Evolutionary conservation across 768 basidiomycete species (phyloP).

Genomic region (Podaxis carcinomalis): DNA sequence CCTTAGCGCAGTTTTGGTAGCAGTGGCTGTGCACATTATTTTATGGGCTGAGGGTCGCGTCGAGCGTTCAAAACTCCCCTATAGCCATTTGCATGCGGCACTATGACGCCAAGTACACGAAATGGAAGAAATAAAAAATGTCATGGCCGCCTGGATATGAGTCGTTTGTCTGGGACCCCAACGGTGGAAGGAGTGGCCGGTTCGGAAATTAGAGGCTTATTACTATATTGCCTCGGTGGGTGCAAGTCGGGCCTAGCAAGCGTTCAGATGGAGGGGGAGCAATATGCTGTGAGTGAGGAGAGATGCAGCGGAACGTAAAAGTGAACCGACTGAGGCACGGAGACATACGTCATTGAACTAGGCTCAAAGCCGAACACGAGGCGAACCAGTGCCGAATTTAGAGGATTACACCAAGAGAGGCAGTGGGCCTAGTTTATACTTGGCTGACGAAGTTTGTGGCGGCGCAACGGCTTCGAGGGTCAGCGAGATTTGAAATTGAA

Average conservation of each 20-base stretch:
- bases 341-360: conserved; percentile 6
- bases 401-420: background rate
- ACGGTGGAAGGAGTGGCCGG: background rate
- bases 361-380: conserved; percentile 6
- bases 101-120: background rate
- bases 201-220: background rate
- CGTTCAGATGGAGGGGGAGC: background rate
- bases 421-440: background rate
- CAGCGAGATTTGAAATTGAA: background rate
- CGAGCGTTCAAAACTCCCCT: background rate
- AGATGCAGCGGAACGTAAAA: background rate
- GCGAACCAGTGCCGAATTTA: background rate
- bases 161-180: background rate
- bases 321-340: background rate
- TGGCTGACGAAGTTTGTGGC: background rate
- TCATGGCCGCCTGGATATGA: background rate
- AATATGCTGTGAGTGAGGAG: conserved; percentile 3
- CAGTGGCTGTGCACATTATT: background rate
- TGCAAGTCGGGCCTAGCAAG: background rate
- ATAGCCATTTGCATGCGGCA: background rate
- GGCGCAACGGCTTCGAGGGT: background rate
- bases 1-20: background rate
- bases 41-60: background rate
- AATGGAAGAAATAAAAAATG: background rate
- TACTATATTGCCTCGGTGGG: background rate